A percentile compares a stretch with the other conserved stretches of the same genome.
Conservation (phyloP, 805 yeast genomes). For the Osmozyma mogii region DNA sequence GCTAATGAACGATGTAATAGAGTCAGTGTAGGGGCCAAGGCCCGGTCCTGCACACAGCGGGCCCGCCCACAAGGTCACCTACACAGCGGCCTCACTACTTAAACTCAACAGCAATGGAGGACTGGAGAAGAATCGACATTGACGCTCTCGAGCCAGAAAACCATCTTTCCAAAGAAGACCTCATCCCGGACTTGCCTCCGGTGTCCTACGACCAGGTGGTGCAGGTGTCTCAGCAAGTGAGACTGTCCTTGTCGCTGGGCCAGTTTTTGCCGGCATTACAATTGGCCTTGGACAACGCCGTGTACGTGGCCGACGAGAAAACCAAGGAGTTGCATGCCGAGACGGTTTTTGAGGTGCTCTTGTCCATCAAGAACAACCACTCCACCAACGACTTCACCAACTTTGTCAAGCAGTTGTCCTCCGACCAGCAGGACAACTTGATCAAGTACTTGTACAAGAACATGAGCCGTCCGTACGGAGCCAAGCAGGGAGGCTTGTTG, state of each 20-base stretch:
- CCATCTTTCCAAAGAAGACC: slow-evolving; percentile 55
- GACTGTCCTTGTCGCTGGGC: slow-evolving; percentile 62
- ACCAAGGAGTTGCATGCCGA: slow-evolving; percentile 40
- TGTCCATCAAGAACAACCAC: slow-evolving; percentile 44
- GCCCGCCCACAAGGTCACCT: no score
- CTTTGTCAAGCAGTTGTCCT: slow-evolving; percentile 49
- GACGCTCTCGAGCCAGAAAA: slow-evolving; percentile 85
- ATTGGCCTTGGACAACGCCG: slow-evolving; percentile 62
- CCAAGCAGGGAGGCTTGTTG: slow-evolving; percentile 78
- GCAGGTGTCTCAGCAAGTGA: slow-evolving; percentile 47
- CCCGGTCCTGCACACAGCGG: no score
- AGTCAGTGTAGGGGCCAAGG: no score
- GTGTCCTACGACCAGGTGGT: slow-evolving; percentile 43
- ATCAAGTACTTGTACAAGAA: slow-evolving; percentile 81
- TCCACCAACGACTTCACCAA: slow-evolving; percentile 56
- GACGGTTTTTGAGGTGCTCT: slow-evolving; percentile 61
- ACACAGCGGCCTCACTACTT: no score
- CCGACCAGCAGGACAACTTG: slow-evolving; percentile 67
- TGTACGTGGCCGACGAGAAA: slow-evolving; percentile 65
- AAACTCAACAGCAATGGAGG: slow-evolving; percentile 38
- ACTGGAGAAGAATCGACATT: slow-evolving; percentile 92
- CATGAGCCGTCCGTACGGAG: slow-evolving; percentile 70
- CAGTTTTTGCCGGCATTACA: slow-evolving; percentile 60
- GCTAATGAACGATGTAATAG: no score
- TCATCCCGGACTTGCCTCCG: slow-evolving; percentile 46